A percentile compares a stretch with the other conserved stretches of the same genome.
Evolutionary conservation across 805 yeast genomes (phyloP).

Genomic region (Wickerhamiella bombiphila): DNA sequence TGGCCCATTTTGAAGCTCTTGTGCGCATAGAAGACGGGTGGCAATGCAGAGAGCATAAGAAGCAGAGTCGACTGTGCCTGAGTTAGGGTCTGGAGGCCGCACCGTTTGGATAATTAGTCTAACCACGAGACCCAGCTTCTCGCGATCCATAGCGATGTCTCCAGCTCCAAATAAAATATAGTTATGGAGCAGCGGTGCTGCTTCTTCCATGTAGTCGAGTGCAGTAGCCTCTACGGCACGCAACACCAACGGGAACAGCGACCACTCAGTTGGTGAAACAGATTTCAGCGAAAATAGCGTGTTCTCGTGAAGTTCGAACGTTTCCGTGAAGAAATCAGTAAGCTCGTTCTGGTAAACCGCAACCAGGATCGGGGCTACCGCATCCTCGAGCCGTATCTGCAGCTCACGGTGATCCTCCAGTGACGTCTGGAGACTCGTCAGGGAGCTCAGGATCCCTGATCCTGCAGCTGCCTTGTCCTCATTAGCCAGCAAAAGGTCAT

Average conservation of each 20-base stretch:
- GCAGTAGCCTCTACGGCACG: constrained; percentile 28
- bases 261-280: constrained; percentile 66
- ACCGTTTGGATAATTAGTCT: constrained; percentile 29
- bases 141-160: constrained; percentile 26
- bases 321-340: constrained; percentile 62
- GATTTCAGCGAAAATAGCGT: constrained; percentile 45
- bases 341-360: constrained; percentile 51
- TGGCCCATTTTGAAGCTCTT: constrained; percentile 15
- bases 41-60: constrained; percentile 33
- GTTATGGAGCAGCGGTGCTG: constrained; percentile 58
- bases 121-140: constrained; percentile 33
- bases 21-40: constrained; percentile 26
- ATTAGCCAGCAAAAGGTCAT: constrained; percentile 27
- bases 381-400: constrained; percentile 48
- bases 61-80: constrained; percentile 29
- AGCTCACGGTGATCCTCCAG: constrained; percentile 67
- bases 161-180: constrained; percentile 48
- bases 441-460: constrained; percentile 63
- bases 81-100: constrained; percentile 3
- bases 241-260: constrained; percentile 39
- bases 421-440: constrained; percentile 66
- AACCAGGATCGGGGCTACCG: constrained; percentile 53
- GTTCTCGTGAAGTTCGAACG: constrained; percentile 60
- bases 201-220: constrained; percentile 58
- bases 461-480: constrained; percentile 74